phyloP scores from a whole-genome alignment of 495 filamentous ascomycete genomes.

The Tuber aestivum region DNA sequence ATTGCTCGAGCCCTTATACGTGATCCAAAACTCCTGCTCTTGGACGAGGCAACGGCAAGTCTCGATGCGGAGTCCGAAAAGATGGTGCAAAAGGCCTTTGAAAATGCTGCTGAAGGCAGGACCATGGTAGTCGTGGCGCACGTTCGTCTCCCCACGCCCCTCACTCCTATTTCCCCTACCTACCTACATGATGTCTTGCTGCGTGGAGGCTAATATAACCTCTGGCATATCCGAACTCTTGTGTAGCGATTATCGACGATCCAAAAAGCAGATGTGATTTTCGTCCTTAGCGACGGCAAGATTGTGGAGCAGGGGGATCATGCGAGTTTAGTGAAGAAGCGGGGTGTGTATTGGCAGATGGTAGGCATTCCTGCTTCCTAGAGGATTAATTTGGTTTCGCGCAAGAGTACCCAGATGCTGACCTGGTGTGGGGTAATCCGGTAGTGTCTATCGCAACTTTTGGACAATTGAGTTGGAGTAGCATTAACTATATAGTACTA shows the following conservation, averaged over 20 bases:
- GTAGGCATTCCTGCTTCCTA: not conserved
- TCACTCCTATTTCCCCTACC: not conserved
- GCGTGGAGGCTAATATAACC: conserved; percentile 9
- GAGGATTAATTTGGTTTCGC: not conserved
- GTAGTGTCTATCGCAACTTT: not conserved
- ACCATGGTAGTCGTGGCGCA: conserved; percentile 71
- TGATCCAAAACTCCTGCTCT: conserved; percentile 62
- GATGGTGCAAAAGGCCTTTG: conserved; percentile 65
- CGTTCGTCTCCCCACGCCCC: conserved; percentile 1
- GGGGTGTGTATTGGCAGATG: conserved; percentile 45
- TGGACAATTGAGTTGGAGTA: not conserved
- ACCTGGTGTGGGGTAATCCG: not conserved
- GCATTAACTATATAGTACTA: not conserved
- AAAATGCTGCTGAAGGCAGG: conserved; percentile 53
- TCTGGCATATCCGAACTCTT: not conserved
- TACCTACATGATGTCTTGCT: conserved; percentile 8
- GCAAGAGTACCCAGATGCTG: not conserved
- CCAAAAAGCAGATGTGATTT: conserved; percentile 43
- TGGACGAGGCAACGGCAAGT: conserved; percentile 73
- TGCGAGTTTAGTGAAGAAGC: conserved; percentile 34
- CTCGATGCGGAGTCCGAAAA: conserved; percentile 69
- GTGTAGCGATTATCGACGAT: conserved; percentile 42
- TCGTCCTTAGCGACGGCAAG: conserved; percentile 44
- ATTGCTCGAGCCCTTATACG: conserved; percentile 75
- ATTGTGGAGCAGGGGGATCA: conserved; percentile 45